Evolutionary conservation across 2,329 filamentous ascomycete genomes (phyloP).

Genomic region (Aureobasidium mangrovei): DNA sequence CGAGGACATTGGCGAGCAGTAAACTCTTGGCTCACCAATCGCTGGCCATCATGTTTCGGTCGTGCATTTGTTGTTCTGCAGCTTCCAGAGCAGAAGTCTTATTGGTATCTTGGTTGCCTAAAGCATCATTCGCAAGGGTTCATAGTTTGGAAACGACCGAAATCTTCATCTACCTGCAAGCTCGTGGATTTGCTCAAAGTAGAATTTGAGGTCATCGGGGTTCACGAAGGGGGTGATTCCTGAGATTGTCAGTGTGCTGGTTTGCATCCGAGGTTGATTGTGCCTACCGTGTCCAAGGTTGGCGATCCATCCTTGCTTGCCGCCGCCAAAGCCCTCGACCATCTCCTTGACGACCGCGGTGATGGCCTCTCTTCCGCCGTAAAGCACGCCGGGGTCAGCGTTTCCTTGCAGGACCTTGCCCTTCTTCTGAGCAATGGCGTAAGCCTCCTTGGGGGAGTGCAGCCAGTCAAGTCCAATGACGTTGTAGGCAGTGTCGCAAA

Average conservation of each 20-base stretch:
- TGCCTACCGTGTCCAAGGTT: slow-evolving; percentile 85
- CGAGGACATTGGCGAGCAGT: slow-evolving; percentile 31
- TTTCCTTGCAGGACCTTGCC: slow-evolving; percentile 86
- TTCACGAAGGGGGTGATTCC: slow-evolving; percentile 92
- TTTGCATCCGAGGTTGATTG: not conserved
- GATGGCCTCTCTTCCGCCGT: slow-evolving; percentile 74
- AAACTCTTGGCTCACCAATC: slow-evolving; percentile 25
- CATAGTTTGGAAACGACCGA: slow-evolving; percentile 14
- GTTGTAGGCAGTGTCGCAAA: slow-evolving; percentile 83
- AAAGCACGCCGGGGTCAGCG: slow-evolving; percentile 86
- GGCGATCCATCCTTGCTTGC: slow-evolving; percentile 89
- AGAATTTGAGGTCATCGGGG: slow-evolving; percentile 86
- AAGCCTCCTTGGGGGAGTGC: slow-evolving; percentile 77
- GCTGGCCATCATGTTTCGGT: slow-evolving; percentile 26
- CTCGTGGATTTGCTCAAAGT: slow-evolving; percentile 79
- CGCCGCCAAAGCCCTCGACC: slow-evolving; percentile 74
- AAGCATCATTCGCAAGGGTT: slow-evolving; percentile 24
- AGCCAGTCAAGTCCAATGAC: slow-evolving; percentile 94
- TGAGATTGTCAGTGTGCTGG: slow-evolving; percentile 31
- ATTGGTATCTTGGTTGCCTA: slow-evolving; percentile 22
- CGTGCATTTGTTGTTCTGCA: slow-evolving; percentile 28
- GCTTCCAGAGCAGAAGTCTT: slow-evolving; percentile 19
- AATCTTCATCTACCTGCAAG: slow-evolving; percentile 32
- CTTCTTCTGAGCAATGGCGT: slow-evolving; percentile 60
- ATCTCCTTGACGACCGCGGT: slow-evolving; percentile 75